These are phyloP conservation scores for Trametes cinnabarina DNA, from an alignment of 768 basidiomycete species.

Conservation along the genomic window DNA sequence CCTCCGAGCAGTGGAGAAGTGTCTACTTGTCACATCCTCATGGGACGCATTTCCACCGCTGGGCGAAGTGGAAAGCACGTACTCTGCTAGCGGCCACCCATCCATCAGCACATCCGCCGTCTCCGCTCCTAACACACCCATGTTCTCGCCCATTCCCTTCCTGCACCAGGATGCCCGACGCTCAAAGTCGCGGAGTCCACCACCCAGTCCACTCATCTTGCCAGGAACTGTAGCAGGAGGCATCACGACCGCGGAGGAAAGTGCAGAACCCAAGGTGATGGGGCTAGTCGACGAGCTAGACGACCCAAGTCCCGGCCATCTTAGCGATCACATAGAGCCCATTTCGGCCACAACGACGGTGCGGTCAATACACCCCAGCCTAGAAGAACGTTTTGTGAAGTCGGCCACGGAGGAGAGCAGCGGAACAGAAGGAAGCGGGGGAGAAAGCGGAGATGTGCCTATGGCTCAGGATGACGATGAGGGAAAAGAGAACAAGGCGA, in stretches of 20 bases:
- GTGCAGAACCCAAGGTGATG: slow-evolving; percentile 47
- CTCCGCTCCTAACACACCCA: slow-evolving; percentile 69
- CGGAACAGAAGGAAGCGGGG: slow-evolving; percentile 1
- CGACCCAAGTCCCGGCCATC: slow-evolving; percentile 78
- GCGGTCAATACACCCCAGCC: slow-evolving; percentile 50
- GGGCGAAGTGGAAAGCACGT: slow-evolving; percentile 34
- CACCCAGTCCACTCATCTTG: slow-evolving; percentile 68
- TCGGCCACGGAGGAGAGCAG: slow-evolving; percentile 35
- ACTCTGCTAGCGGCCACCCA: slow-evolving; percentile 28
- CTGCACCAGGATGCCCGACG: slow-evolving; percentile 79
- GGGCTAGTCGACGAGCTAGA: slow-evolving; percentile 86
- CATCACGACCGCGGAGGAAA: slow-evolving; percentile 32
- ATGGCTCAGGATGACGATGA: slow-evolving; percentile 35
- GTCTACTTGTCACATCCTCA: slow-evolving; percentile 80
- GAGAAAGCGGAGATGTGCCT: slow-evolving; percentile 16
- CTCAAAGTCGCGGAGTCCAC: slow-evolving; percentile 76
- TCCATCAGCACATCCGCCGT: slow-evolving; percentile 46
- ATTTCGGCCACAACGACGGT: slow-evolving; percentile 59
- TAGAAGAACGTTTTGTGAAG: slow-evolving; percentile 66
- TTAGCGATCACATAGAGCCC: slow-evolving; percentile 77
- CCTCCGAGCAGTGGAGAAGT: slow-evolving; percentile 80
- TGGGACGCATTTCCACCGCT: slow-evolving; percentile 71
- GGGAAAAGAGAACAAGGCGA: slow-evolving; percentile 55
- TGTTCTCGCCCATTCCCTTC: slow-evolving; percentile 88
- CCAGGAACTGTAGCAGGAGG: slow-evolving; percentile 35